Evolutionary conservation across 1,284 basidiomycete genomes (phyloP).

Genomic region (Papiliotrema flavescens): DNA sequence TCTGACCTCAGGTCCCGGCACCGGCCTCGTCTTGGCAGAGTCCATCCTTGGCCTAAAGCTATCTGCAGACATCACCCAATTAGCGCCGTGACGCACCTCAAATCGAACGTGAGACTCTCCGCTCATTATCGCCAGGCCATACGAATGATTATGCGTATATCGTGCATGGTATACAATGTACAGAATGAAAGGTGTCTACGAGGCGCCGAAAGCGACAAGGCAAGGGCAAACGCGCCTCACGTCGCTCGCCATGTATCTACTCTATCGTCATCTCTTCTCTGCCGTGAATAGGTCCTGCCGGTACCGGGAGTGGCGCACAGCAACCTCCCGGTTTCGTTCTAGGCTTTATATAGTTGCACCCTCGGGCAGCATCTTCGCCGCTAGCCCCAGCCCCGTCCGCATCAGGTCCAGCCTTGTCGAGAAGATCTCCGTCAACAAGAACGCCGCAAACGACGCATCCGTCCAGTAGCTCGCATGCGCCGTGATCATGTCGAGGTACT

Average conservation of each 20-base stretch:
- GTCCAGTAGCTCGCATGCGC: slow-evolving; percentile 48
- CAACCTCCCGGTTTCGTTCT: too few species aligned
- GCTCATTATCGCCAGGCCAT: too few species aligned
- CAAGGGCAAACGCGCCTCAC: too few species aligned
- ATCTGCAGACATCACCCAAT: neutral
- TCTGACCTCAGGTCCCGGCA: neutral
- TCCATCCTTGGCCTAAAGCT: neutral
- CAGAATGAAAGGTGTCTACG: too few species aligned
- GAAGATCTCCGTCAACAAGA: slow-evolving; percentile 46
- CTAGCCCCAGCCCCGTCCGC: slow-evolving; percentile 39
- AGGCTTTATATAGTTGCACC: slow-evolving; percentile 12
- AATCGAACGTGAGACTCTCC: too few species aligned
- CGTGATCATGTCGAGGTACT: slow-evolving; percentile 47
- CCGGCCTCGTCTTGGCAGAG: neutral
- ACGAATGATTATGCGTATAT: too few species aligned
- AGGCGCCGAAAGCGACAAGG: too few species aligned
- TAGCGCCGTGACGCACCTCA: neutral
- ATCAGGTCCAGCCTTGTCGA: slow-evolving; percentile 39
- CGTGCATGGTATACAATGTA: too few species aligned
- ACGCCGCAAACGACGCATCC: slow-evolving; percentile 45
- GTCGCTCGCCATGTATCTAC: too few species aligned
- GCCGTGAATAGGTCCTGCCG: too few species aligned
- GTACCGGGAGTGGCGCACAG: too few species aligned
- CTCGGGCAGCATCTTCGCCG: slow-evolving; percentile 20
- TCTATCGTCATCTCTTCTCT: too few species aligned